Base-by-base conservation (phyloP, 805 yeast genomes). In the Candida vartiovaarae region DNA sequence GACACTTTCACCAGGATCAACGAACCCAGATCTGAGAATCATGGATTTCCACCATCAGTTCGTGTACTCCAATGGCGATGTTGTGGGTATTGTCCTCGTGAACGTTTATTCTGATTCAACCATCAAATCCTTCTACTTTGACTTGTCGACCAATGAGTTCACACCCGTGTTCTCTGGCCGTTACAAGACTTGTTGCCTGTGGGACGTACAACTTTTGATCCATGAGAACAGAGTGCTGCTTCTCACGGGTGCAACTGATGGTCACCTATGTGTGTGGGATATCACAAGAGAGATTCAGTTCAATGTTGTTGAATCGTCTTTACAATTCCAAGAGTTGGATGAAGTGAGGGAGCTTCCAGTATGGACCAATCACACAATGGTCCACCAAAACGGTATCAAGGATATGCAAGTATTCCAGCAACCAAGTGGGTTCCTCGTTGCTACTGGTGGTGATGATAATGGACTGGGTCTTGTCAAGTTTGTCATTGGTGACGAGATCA, bases 361-460 rank as follows among this genome's bases (percentile, higher is more conserved):
- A 3, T 62, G 66, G 32, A 48, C 69, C 2, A 50, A 67, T 34
- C 66, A 70, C 39, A 72, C 76, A 42, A 75, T 66, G 42, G 66
- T 87, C 9, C 99, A 93, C 56, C 96, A 90, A 60, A 87, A 91
- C 33, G 88, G 96, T 34, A 74, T 91, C 39, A 85, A 88, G 48
- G 73, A 83, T 1, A 56, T 85, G n/a, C 70, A 63, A 10, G 40
- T 68, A 2, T 40, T 61, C 9, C 54, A 47, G 3, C 44, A 39
- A 35, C 39, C 41, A 1, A 38, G 44, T 3, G 37, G 48, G 43
- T 42, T 65, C 3, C 56, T 63, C 24, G 60, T 85, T 4, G 66
- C 79, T 5, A 78, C 96, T 1, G 97, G 96, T 30, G 98, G 99
- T 43, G 99, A 93, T 59, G 99, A 93, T 56, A 90, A 91, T 62